phyloP scores from a whole-genome alignment of 371 early-diverging fungal species.

The Dichotomocladium elegans region DNA sequence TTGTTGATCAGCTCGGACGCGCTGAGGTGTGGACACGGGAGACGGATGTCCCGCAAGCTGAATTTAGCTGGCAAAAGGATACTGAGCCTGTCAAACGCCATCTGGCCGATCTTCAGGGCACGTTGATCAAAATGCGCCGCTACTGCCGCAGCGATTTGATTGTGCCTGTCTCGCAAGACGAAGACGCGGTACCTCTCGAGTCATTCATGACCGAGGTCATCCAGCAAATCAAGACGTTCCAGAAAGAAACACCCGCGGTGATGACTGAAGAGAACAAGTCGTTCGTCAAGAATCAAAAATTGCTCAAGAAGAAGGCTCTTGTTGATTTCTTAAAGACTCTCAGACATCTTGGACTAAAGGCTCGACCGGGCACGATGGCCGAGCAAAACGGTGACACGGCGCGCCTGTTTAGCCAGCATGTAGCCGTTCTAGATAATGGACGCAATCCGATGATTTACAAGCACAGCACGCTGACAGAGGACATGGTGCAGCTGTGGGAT shows the following conservation, averaged over 20 bases:
- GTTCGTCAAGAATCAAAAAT: constrained; percentile 70
- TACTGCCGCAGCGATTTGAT: constrained; percentile 35
- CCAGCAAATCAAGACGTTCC: constrained; percentile 53
- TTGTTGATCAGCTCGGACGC: constrained; percentile 33
- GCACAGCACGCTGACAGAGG: constrained; percentile 14
- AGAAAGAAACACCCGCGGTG: constrained; percentile 60
- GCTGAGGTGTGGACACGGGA: constrained; percentile 24
- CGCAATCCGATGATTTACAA: constrained; percentile 27
- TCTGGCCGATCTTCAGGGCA: constrained; percentile 30
- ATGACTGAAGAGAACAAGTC: constrained; percentile 66
- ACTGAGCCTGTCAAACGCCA: constrained; percentile 28
- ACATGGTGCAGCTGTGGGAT: constrained; percentile 47
- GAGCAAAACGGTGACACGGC: constrained; percentile 38
- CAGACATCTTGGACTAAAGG: constrained; percentile 76
- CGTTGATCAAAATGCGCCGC: constrained; percentile 25
- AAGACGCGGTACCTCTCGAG: constrained; percentile 33
- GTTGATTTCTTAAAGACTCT: constrained; percentile 84
- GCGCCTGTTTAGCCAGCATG: constrained; percentile 30
- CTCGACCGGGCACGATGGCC: constrained; percentile 46
- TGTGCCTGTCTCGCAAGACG: constrained; percentile 14
- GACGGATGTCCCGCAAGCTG: constrained; percentile 8
- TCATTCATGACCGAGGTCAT: constrained; percentile 48
- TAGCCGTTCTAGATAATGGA: constrained; percentile 25
- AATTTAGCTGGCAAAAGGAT: constrained; percentile 10
- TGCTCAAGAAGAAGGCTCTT: constrained; percentile 82